Percentiles rank a stretch among this genome's conserved stretches.
Evolutionary conservation across 441 rosid genomes (phyloP).

Genomic region (Aleurites moluccanus): DNA sequence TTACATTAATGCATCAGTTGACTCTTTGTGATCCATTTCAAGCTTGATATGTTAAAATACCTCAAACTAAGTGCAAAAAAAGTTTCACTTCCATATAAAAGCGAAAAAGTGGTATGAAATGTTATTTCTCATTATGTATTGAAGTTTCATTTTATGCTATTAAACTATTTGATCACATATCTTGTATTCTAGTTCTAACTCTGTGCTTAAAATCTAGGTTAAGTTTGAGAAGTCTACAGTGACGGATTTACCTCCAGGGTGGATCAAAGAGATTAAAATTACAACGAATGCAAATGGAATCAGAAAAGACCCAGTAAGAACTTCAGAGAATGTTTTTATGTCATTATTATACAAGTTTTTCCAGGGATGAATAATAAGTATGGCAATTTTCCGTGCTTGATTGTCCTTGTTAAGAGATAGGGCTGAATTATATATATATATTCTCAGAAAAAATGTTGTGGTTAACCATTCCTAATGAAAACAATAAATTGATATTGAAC

Average conservation of each 20-base stretch:
- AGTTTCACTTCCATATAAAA: neutral
- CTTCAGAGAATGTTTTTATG: neutral
- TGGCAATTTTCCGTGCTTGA: neutral
- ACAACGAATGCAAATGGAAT: conserved; percentile 25
- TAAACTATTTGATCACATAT: neutral
- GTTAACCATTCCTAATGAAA: neutral
- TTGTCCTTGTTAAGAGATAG: neutral
- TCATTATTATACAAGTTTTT: neutral
- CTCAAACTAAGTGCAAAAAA: neutral
- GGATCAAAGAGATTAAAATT: conserved; percentile 41
- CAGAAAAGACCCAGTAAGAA: conserved; percentile 41
- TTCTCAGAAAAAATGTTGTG: neutral
- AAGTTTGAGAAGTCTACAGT: conserved; percentile 25
- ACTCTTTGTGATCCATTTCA: neutral
- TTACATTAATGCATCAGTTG: neutral
- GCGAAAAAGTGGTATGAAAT: neutral
- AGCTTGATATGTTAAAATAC: neutral
- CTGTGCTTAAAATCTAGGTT: conserved; percentile 29
- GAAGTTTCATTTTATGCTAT: conserved; percentile 4
- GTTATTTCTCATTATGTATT: neutral
- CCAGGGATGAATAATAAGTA: neutral
- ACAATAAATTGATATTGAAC: neutral
- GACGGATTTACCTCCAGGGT: conserved; percentile 47
- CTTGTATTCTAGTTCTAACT: conserved; percentile 11
- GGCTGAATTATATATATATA: neutral